Conservation (phyloP, 2,329 filamentous ascomycete genomes). For the Endocalyx cinctus region DNA sequence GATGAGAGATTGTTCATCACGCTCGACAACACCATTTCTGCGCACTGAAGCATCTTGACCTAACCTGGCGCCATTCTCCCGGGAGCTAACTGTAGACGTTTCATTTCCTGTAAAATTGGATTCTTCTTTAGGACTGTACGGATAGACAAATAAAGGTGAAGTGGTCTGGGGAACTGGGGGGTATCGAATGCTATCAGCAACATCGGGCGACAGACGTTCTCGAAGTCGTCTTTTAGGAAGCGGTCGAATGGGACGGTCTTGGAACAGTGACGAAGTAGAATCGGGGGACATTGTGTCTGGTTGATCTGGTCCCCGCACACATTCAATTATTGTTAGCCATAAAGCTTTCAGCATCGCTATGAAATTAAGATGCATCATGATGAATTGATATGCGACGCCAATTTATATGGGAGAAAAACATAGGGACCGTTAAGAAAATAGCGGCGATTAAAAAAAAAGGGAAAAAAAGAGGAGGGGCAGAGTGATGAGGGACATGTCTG, state of each 20-base stretch:
- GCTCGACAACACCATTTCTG: conserved; percentile 18
- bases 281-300: conserved; percentile 62
- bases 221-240: conserved; percentile 84
- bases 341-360: conserved; percentile 15
- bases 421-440: too few relatives aligned
- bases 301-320: conserved; percentile 32
- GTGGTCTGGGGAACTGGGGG: conserved; percentile 69
- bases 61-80: conserved; percentile 26
- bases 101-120: conserved; percentile 29
- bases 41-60: conserved; percentile 32
- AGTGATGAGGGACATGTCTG: not conserved
- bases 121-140: conserved; percentile 53
- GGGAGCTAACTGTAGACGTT: conserved; percentile 16
- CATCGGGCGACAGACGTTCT: conserved; percentile 80
- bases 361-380: conserved; percentile 17
- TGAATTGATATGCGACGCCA: conserved; percentile 9
- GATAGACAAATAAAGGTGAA: conserved; percentile 72
- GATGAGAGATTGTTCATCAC: conserved; percentile 17
- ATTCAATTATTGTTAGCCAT: conserved; percentile 27
- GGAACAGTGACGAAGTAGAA: conserved; percentile 74
- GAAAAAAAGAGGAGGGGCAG: conserved; percentile 2
- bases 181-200: conserved; percentile 76
- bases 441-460: too few relatives aligned
- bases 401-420: too few relatives aligned
- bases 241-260: conserved; percentile 87